Conservation (phyloP, 208 protist species). For the Trypanosomatidae sp. region DNA sequence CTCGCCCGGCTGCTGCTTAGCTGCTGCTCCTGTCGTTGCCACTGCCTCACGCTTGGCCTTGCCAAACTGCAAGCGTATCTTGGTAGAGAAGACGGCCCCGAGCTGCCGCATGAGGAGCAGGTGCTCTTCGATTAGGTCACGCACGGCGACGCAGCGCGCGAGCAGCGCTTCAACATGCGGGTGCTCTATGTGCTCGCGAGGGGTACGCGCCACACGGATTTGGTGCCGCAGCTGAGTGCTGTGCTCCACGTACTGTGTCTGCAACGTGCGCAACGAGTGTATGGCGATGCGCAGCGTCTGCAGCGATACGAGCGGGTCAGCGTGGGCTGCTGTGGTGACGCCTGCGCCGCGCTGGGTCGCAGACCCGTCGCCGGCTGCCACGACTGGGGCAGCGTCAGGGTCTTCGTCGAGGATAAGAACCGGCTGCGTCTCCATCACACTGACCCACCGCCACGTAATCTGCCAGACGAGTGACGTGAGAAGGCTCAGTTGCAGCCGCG, state of each 20-base stretch:
- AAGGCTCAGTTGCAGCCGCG: conserved; percentile 46
- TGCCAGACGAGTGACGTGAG: conserved; percentile 51
- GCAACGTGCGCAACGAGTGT: conserved; percentile 38
- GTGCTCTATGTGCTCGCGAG: conserved; percentile 28
- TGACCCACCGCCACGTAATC: conserved; percentile 46
- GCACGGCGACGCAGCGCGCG: conserved; percentile 38
- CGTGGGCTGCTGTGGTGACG: background rate
- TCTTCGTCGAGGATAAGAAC: conserved; percentile 40
- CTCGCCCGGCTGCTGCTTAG: conserved; percentile 27
- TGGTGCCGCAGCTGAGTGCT: conserved; percentile 31
- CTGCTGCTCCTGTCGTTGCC: conserved; percentile 9
- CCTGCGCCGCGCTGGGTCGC: background rate
- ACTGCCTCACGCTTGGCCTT: conserved; percentile 5
- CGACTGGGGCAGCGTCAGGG: conserved; percentile 12
- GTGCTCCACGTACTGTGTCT: conserved; percentile 42
- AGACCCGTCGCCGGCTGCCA: background rate
- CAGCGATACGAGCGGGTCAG: conserved; percentile 18
- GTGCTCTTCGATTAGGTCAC: conserved; percentile 52
- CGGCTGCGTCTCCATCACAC: conserved; percentile 35
- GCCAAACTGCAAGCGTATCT: conserved; percentile 16
- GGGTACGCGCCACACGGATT: conserved; percentile 24
- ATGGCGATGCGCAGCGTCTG: conserved; percentile 36
- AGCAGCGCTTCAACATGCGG: conserved; percentile 44
- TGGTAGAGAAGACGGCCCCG: conserved; percentile 39
- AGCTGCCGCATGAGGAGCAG: conserved; percentile 53